Percentiles rank a stretch among this genome's conserved stretches.
These are phyloP conservation scores for Earliella scabrosa DNA, from an alignment of 1,284 basidiomycete genomes.

Conservation along the genomic window DNA sequence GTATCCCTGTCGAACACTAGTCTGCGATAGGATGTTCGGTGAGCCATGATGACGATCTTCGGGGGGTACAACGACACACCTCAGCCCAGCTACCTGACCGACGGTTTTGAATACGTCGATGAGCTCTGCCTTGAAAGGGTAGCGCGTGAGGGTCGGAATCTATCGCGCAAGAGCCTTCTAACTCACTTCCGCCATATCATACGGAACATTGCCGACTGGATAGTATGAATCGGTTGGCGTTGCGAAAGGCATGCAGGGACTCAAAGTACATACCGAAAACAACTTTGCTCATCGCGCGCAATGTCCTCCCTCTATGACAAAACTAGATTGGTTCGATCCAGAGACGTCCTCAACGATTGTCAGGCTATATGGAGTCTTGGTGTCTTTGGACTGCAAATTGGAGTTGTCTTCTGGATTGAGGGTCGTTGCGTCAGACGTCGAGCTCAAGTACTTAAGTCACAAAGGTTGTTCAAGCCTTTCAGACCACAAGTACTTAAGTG, in stretches of 20 bases:
- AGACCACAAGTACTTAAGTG: too few species aligned
- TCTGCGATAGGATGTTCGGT: conserved; percentile 35
- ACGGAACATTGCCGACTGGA: conserved; percentile 84
- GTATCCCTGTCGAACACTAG: conserved; percentile 96
- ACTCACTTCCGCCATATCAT: conserved; percentile 80
- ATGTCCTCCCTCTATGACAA: not conserved
- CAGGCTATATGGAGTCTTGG: not conserved
- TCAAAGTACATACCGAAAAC: conserved; percentile 48
- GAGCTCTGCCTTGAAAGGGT: conserved; percentile 62
- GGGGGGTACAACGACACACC: conserved; percentile 52
- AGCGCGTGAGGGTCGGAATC: not conserved
- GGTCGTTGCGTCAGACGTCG: too few species aligned
- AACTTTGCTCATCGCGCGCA: conserved; percentile 49
- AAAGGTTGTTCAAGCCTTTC: too few species aligned
- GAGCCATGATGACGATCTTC: not conserved
- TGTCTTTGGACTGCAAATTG: too few species aligned
- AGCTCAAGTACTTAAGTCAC: too few species aligned
- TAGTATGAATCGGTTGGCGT: not conserved
- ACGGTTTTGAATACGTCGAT: conserved; percentile 87
- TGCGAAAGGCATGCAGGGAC: not conserved
- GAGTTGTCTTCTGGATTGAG: too few species aligned
- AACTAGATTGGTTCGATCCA: not conserved
- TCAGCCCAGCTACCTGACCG: conserved; percentile 86
- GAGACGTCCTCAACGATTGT: not conserved
- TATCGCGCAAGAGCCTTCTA: too few species aligned